Base-by-base conservation (phyloP, 257 asterid genomes). In the Rehmannia glutinosa region DNA sequence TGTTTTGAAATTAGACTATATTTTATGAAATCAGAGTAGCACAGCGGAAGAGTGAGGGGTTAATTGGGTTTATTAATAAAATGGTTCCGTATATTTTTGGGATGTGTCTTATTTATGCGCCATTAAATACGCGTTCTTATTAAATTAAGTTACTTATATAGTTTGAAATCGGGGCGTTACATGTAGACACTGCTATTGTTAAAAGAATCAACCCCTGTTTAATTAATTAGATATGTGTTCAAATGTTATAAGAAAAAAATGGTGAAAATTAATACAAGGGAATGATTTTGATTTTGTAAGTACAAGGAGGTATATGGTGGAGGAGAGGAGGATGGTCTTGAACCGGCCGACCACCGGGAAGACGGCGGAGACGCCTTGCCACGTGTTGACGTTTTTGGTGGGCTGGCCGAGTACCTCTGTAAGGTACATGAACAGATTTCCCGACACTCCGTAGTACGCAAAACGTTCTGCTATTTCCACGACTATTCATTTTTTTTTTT, bases 401-500 rank as follows among this genome's bases (percentile, higher is more conserved):
- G 83, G 32, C 57, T 75, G 77, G 60, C 74, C 75, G 6, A 78
- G 62, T 58, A 46, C 75, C 35, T 16, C 61, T 0, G 79, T 72
- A 1, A 81, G 70, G 62, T 78, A 81, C 51, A 71, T 64, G 54
- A 81, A 72, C 10, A 81, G 69, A 55, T 81, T 81, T 2, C 79
- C 83, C 2, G 77, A 50, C 5, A 81, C 77, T 0, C 86, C 86
- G 57, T 72, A 75, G 61, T 72, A 81, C 1, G 86, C 71, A 28
- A 81, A 81, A 53, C 86, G 25, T 73, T 81, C 86, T 0, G 83
- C 86, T 19, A 81, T 70, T 64, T 78, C 86, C 28, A 81, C 81
- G 69, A 72, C 86, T 81, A 54, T 19, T 3, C 9, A 66, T 6
- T 16, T 3, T 9, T 9, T 3, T 21, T n/a, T n/a, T n/a, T n/a